Conservation (phyloP, 2,329 filamentous ascomycete genomes). For the Monosporascus sp. region DNA sequence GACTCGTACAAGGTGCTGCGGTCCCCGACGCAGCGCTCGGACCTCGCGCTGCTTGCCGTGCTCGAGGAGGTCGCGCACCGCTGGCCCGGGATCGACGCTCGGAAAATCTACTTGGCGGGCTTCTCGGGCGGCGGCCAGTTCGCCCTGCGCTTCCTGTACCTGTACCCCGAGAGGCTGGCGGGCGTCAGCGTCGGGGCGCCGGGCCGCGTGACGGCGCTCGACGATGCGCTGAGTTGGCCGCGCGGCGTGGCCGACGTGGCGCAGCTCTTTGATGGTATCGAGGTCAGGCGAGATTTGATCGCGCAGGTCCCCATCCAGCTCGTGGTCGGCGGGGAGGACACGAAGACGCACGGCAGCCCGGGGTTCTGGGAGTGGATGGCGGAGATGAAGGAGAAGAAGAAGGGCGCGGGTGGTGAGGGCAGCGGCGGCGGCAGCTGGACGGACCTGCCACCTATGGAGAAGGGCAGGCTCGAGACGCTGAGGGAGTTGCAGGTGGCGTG, state of each 20-base stretch:
- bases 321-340: slow-evolving; percentile 16
- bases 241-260: slow-evolving; percentile 13
- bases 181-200: slow-evolving; percentile 26
- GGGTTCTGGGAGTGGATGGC: slow-evolving; percentile 18
- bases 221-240: slow-evolving; percentile 16
- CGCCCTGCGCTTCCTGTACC: slow-evolving; percentile 25
- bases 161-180: slow-evolving; percentile 23
- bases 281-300: slow-evolving; percentile 10
- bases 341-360: slow-evolving; percentile 10
- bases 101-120: slow-evolving; percentile 22
- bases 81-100: slow-evolving; percentile 23
- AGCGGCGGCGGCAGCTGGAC: neutral
- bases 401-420: neutral
- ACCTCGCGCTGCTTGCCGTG: slow-evolving; percentile 22
- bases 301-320: slow-evolving; percentile 13
- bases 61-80: slow-evolving; percentile 22
- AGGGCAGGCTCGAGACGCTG: slow-evolving; percentile 7
- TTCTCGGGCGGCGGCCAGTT: slow-evolving; percentile 29
- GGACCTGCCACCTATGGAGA: slow-evolving; percentile 3
- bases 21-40: slow-evolving; percentile 17
- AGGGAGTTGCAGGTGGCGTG: slow-evolving; percentile 10
- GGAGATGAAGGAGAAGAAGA: slow-evolving; percentile 1
- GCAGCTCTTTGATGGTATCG: slow-evolving; percentile 10
- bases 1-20: slow-evolving; percentile 23
- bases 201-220: slow-evolving; percentile 19